Conservation (phyloP, 768 basidiomycete species). For the Rhodotorula taiwanensis region DNA sequence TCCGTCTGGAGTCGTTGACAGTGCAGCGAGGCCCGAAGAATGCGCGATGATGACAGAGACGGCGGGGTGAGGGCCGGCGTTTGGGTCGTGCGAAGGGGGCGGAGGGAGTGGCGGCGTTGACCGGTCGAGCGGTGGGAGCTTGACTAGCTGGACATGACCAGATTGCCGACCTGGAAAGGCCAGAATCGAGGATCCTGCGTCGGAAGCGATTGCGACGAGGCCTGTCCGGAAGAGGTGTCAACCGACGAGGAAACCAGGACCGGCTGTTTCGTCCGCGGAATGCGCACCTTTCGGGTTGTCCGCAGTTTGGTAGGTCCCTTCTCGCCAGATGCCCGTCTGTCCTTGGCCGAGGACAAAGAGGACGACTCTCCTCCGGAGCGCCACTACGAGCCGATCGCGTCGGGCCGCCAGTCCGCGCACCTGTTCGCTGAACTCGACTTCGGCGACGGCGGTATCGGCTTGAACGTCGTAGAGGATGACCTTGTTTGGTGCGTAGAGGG, state of each 20-base stretch:
- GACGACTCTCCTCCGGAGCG: conserved; percentile 58
- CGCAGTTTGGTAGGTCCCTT: conserved; percentile 75
- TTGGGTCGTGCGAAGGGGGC: conserved; percentile 28
- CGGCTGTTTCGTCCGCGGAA: no score
- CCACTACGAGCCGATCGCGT: conserved; percentile 39
- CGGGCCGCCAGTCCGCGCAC: conserved; percentile 35
- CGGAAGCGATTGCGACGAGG: conserved; percentile 71
- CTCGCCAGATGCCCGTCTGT: conserved; percentile 51
- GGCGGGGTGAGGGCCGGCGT: conserved; percentile 20
- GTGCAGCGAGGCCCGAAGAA: conserved; percentile 65
- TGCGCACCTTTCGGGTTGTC: conserved; percentile 71
- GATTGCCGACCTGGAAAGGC: conserved; percentile 76
- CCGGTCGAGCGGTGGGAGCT: conserved; percentile 69
- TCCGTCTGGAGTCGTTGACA: conserved; percentile 71
- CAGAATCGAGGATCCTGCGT: conserved; percentile 68
- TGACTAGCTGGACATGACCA: conserved; percentile 80
- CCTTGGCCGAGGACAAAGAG: conserved; percentile 64
- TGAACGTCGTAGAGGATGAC: conserved; percentile 82
- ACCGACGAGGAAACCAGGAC: conserved; percentile 1
- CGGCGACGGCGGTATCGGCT: conserved; percentile 64
- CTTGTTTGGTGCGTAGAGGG: conserved; percentile 84
- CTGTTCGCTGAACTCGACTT: conserved; percentile 75
- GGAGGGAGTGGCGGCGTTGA: conserved; percentile 39
- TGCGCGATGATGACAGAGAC: conserved; percentile 73
- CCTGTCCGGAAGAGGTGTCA: conserved; percentile 50